phyloP scores from a whole-genome alignment of 305 asterid species.

The Fraxinus paxiana region DNA sequence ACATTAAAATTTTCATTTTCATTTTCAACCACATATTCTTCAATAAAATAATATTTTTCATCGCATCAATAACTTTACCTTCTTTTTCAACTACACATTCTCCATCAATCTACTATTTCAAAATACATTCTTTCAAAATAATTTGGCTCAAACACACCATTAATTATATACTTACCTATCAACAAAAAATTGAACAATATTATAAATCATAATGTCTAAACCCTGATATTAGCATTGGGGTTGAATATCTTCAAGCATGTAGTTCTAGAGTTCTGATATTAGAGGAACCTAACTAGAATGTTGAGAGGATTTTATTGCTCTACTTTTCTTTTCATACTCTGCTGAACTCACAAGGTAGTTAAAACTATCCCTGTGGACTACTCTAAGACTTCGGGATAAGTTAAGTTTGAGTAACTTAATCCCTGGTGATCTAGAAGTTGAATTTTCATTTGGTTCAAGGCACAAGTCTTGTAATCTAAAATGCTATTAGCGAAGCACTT shows the following conservation, averaged over 20 bases:
- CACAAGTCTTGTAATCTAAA: not conserved
- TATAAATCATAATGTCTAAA: not conserved
- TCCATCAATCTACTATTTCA: too few species aligned
- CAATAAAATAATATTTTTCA: too few species aligned
- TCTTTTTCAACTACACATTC: too few species aligned
- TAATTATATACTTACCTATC: not conserved
- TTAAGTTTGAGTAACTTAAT: not conserved
- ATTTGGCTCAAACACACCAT: too few species aligned
- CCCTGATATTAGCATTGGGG: not conserved
- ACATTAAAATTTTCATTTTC: too few species aligned
- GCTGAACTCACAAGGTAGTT: not conserved
- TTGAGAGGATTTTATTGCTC: not conserved
- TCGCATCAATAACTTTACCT: too few species aligned
- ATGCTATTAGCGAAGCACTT: not conserved
- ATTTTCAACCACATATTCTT: too few species aligned
- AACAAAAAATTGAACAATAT: not conserved
- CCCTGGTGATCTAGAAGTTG: not conserved
- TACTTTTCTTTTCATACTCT: not conserved
- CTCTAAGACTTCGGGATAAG: not conserved
- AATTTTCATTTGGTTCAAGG: not conserved
- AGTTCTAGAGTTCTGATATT: not conserved
- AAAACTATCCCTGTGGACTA: not conserved
- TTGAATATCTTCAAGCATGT: not conserved
- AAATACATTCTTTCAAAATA: too few species aligned
- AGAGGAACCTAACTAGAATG: not conserved